A percentile compares a stretch with the other conserved stretches of the same genome.
These are phyloP conservation scores for Phlegmacium glaucopus DNA, from an alignment of 768 basidiomycete genomes.

Conservation along the genomic window DNA sequence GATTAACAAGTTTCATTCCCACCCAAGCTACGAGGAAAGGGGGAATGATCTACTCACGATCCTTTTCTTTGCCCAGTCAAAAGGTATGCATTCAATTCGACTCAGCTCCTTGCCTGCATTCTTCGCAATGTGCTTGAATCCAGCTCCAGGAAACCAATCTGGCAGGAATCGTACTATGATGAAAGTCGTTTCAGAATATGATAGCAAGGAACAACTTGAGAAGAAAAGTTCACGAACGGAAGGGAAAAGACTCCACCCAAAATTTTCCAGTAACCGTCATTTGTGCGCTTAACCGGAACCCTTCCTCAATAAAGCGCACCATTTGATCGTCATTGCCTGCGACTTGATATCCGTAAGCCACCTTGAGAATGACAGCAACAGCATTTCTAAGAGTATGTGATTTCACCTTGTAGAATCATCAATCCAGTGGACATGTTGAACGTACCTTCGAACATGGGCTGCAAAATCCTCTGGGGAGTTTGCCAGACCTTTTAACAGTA, in stretches of 20 bases:
- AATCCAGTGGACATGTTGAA: conserved; percentile 2
- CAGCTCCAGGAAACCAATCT: conserved; percentile 40
- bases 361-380: conserved; percentile 32
- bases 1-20: background rate
- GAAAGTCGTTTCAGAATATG: background rate
- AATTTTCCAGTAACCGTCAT: conserved; percentile 31
- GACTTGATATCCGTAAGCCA: conserved; percentile 39
- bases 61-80: conserved; percentile 28
- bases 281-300: conserved; percentile 19
- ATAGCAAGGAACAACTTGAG: background rate
- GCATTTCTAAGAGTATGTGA: conserved; percentile 22
- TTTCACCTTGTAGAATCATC: background rate
- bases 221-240: conserved; percentile 22
- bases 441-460: conserved; percentile 28
- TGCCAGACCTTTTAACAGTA: conserved; percentile 26
- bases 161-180: conserved; percentile 36
- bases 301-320: conserved; percentile 29
- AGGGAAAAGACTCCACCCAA: conserved; percentile 37
- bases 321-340: conserved; percentile 30
- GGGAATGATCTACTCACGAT: conserved; percentile 26
- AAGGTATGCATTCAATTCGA: conserved; percentile 21
- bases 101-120: conserved; percentile 14
- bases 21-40: background rate
- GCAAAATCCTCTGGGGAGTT: conserved; percentile 25
- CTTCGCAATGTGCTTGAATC: conserved; percentile 32